Conservation (phyloP, 208 protist species). For the Phytomonas francai region DNA sequence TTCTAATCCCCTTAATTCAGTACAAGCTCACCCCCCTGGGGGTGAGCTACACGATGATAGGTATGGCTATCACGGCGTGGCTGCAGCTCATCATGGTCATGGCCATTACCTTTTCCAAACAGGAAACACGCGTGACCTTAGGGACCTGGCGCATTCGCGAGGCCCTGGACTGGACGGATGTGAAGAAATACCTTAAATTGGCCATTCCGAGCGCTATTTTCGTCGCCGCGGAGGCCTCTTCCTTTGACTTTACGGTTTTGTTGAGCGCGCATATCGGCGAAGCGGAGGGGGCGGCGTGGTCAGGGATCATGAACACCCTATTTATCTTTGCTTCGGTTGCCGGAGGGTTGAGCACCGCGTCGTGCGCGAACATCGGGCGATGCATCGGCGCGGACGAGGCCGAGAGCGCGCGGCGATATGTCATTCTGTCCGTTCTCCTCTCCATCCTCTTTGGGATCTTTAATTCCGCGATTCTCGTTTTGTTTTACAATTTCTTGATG, state of each 20-base stretch:
- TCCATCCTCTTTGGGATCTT: conserved; percentile 32
- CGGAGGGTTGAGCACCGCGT: conserved; percentile 65
- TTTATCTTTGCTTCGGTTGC: conserved; percentile 66
- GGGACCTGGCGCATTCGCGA: conserved; percentile 51
- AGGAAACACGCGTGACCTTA: conserved; percentile 59
- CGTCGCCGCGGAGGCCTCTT: conserved; percentile 78
- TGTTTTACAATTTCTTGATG: conserved; percentile 58
- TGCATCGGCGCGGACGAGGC: conserved; percentile 63
- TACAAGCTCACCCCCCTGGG: conserved; percentile 65
- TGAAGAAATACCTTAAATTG: conserved; percentile 73
- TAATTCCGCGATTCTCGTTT: conserved; percentile 43
- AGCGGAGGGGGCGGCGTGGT: conserved; percentile 62
- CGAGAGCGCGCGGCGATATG: conserved; percentile 46
- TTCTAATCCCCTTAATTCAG: conserved; percentile 60
- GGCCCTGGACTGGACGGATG: conserved; percentile 51
- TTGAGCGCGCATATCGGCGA: conserved; percentile 57
- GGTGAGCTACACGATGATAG: conserved; percentile 75
- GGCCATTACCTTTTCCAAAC: conserved; percentile 51
- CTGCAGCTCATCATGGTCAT: conserved; percentile 61
- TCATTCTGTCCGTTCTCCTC: conserved; percentile 33
- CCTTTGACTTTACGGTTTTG: conserved; percentile 75
- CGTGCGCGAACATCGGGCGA: conserved; percentile 74
- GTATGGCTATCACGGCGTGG: conserved; percentile 71
- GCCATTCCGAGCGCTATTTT: conserved; percentile 78
- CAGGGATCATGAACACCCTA: conserved; percentile 72